A percentile compares a stretch with the other conserved stretches of the same genome.
phyloP scores from a whole-genome alignment of 2,329 filamentous ascomycete genomes.

The Scleromitrula shiraiana region DNA sequence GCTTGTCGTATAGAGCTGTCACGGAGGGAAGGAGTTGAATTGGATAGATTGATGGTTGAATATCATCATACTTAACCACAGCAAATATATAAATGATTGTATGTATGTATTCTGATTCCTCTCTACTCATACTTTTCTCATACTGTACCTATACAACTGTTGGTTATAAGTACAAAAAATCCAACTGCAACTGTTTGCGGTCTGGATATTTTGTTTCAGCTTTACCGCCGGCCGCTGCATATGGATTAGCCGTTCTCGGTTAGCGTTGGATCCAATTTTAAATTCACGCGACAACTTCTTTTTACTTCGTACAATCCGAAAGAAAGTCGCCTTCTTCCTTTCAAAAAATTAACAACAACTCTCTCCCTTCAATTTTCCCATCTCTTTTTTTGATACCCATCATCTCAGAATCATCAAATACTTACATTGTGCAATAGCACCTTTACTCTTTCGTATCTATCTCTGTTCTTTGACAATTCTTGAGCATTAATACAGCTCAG shows the following conservation, averaged over 20 bases:
- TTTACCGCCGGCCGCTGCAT: neutral
- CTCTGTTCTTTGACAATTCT: conserved; percentile 3
- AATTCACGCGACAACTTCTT: conserved; percentile 9
- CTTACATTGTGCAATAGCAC: conserved; percentile 6
- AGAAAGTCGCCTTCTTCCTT: conserved; percentile 7
- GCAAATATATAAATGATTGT: too few species aligned
- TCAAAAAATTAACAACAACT: conserved; percentile 5
- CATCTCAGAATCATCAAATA: conserved; percentile 4
- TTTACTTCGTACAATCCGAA: conserved; percentile 4
- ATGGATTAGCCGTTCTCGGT: conserved; percentile 1
- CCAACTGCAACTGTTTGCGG: too few species aligned
- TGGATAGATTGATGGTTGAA: too few species aligned
- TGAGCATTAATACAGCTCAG: conserved; percentile 8
- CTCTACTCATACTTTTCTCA: too few species aligned
- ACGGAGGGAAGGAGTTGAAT: too few species aligned
- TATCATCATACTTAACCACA: too few species aligned
- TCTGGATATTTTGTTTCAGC: neutral
- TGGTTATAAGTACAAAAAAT: too few species aligned
- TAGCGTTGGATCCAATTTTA: conserved; percentile 9
- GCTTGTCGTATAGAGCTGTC: too few species aligned
- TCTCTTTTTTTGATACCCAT: conserved; percentile 3
- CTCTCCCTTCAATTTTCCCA: neutral
- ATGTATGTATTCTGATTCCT: too few species aligned
- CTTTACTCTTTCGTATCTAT: neutral
- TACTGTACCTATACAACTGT: too few species aligned